phyloP scores from a whole-genome alignment of 2,329 filamentous ascomycete species.

The Aureobasidium musti region DNA sequence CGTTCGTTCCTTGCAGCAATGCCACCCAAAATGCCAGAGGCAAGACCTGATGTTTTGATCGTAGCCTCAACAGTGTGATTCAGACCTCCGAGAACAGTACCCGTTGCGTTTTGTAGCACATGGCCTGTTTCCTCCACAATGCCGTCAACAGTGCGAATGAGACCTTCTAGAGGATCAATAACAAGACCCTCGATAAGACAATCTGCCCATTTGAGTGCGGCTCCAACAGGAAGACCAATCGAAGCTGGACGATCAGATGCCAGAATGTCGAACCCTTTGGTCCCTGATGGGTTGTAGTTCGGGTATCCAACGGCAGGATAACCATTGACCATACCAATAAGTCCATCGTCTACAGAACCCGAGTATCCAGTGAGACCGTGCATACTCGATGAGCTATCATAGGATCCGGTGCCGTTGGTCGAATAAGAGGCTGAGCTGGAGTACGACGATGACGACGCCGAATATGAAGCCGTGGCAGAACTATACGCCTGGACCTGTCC shows the following conservation, averaged over 20 bases:
- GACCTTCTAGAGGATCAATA: constrained; percentile 21
- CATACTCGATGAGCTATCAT: constrained; percentile 1
- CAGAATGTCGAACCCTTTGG: constrained; percentile 20
- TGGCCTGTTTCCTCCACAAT: neutral
- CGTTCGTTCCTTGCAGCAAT: constrained; percentile 3
- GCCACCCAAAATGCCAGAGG: neutral
- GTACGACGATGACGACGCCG: neutral
- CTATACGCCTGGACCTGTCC: neutral
- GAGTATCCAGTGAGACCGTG: neutral
- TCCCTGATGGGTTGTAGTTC: constrained; percentile 28
- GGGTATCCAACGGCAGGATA: constrained; percentile 31
- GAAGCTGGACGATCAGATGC: constrained; percentile 28
- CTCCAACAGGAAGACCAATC: constrained; percentile 28
- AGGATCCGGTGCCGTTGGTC: neutral
- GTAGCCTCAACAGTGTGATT: constrained; percentile 1
- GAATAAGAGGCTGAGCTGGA: neutral
- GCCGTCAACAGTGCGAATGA: neutral
- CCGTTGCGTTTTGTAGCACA: constrained; percentile 4
- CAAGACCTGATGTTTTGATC: neutral
- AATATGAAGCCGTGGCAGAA: neutral
- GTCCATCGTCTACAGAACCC: neutral
- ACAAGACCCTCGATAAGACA: constrained; percentile 26
- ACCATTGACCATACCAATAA: constrained; percentile 16
- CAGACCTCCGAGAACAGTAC: neutral
- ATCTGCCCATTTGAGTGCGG: constrained; percentile 30